Evolutionary conservation across 2,329 filamentous ascomycete species (phyloP), one percentile per base, ranked within the genome.

Genomic region (Periconia macrospinosa): DNA sequence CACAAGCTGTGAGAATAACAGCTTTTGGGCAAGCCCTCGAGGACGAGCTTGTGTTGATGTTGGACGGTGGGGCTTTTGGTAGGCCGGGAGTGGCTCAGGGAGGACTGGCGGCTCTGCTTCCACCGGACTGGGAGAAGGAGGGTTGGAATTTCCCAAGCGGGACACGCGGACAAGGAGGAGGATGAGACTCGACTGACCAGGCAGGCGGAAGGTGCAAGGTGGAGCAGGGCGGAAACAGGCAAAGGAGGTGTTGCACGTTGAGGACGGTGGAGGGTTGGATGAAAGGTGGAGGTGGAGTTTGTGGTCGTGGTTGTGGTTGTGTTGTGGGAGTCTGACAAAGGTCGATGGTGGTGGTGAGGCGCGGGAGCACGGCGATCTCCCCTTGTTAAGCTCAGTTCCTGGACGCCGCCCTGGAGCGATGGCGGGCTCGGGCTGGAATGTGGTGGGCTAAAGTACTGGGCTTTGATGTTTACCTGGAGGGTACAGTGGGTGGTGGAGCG

Each of bases 381-480:
- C 75, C 76, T 77, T 78, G 76, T 78, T 78, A 78, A 78, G 76
- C 75, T 77, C 73, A 73, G 71, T 71, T 73, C 69, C 71, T 74
- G 76, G 75, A 65, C 71, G 74, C 69, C 67, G 14, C 70, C 68
- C 73, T 59, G 68, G 64, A 71, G 70, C 71, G 71, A 77, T 74
- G 77, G 77, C 75, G 70, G 69, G 73, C 67, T 63, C 70, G 71
- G 76, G 76, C 76, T 77, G 76, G 73, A 77, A 72, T 69, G 72
- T 68, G 71, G 68, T 73, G 72, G 68, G 61, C 66, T 66, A 63
- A 65, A 69, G 33, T 33, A 27, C 5, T 13, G 6, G 62, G 69
- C 65, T 70, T 61, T 72, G 42, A 7, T 70, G 61, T 69, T 61
- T 60, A 65, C 63, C 64, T 63, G 68, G 70, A 67, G 66, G 65